Percentiles rank a stretch among this genome's conserved stretches.
These are phyloP conservation scores for Nadsonia commutata DNA, from an alignment of 1,139 yeast genomes.

Conservation along the genomic window DNA sequence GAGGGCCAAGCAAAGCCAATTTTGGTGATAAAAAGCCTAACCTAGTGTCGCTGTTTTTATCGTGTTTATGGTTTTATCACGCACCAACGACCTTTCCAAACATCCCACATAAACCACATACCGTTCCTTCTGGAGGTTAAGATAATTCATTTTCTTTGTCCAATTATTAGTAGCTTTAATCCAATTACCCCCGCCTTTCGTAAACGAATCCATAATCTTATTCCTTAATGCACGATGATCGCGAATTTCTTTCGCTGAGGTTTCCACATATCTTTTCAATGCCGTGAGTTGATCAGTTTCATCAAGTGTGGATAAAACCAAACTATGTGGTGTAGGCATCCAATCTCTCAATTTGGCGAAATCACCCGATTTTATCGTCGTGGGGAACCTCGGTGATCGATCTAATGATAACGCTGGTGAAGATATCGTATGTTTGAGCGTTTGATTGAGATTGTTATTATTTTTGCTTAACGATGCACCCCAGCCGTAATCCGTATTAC, in stretches of 20 bases:
- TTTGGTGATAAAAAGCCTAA: too few species aligned
- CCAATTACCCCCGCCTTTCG: conserved; percentile 17
- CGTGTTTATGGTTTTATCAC: too few species aligned
- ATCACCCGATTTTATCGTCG: conserved; percentile 1
- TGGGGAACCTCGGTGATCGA: neutral
- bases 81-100: conserved; percentile 1
- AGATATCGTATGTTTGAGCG: conserved; percentile 1
- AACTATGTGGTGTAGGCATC: conserved; percentile 20
- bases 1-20: too few species aligned
- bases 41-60: too few species aligned
- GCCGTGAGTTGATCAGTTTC: conserved; percentile 18
- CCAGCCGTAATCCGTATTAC: conserved; percentile 79
- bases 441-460: neutral
- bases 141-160: conserved; percentile 21
- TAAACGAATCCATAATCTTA: conserved; percentile 14
- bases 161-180: conserved; percentile 19
- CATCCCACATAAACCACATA: conserved; percentile 5
- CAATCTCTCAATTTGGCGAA: conserved; percentile 17
- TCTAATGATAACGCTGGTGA: neutral
- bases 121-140: conserved; percentile 19
- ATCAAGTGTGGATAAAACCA: conserved; percentile 19
- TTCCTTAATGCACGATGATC: conserved; percentile 17
- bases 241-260: conserved; percentile 18
- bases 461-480: conserved; percentile 13
- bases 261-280: conserved; percentile 15